These are phyloP conservation scores for Sophora flavescens DNA, from an alignment of 306 rosid genomes.

Conservation along the genomic window DNA sequence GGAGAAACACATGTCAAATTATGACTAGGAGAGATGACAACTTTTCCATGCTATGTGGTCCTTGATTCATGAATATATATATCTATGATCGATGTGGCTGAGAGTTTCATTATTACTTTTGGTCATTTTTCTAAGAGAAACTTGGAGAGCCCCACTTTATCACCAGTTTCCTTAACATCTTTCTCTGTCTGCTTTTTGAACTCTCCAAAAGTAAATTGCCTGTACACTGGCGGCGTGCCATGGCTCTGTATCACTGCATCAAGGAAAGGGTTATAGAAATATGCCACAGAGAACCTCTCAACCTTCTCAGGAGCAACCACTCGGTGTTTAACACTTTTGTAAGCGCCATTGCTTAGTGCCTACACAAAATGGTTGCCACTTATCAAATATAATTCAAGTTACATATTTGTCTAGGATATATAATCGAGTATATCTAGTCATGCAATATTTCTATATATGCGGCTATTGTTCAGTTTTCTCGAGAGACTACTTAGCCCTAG, in stretches of 20 bases:
- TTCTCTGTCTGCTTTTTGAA: slow-evolving; percentile 54
- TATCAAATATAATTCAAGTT: neutral
- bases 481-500: too few species aligned
- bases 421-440: neutral
- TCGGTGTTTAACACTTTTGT: slow-evolving; percentile 71
- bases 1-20: neutral
- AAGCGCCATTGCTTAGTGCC: slow-evolving; percentile 81
- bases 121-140: slow-evolving; percentile 51
- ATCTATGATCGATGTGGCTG: neutral
- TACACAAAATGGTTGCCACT: slow-evolving; percentile 40
- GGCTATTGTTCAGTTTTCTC: neutral
- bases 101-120: neutral
- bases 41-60: slow-evolving; percentile 3
- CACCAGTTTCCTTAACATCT: slow-evolving; percentile 71
- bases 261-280: slow-evolving; percentile 66
- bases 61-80: neutral
- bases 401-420: neutral
- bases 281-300: slow-evolving; percentile 77
- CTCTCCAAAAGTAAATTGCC: slow-evolving; percentile 65
- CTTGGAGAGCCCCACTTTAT: slow-evolving; percentile 78
- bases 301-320: slow-evolving; percentile 55
- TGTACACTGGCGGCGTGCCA: slow-evolving; percentile 51
- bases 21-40: neutral
- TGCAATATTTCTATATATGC: neutral
- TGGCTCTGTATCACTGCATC: slow-evolving; percentile 60